Conservation (phyloP, 2,329 filamentous ascomycete species). For the Nannizzia gypsea region DNA sequence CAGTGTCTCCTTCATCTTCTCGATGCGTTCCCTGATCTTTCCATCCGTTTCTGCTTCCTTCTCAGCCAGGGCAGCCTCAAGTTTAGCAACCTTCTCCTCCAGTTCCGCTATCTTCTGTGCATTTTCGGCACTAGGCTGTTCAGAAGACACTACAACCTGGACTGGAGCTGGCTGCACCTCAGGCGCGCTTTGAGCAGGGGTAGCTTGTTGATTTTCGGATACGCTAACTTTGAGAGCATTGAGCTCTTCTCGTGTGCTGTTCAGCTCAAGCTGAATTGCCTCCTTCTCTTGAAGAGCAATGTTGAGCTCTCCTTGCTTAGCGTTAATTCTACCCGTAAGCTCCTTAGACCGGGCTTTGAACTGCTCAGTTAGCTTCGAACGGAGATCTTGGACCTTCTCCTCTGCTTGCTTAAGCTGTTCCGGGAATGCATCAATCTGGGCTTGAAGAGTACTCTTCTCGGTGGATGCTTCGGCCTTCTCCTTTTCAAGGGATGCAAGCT, state of each 20-base stretch:
- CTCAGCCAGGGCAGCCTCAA: conserved; percentile 42
- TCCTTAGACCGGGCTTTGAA: conserved; percentile 49
- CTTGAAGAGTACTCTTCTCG: conserved; percentile 40
- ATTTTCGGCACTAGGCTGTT: conserved; percentile 15
- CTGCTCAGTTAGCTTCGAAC: conserved; percentile 35
- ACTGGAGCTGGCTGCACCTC: conserved; percentile 23
- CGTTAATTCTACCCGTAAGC: conserved; percentile 51
- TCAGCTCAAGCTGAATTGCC: conserved; percentile 55
- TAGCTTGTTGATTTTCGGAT: conserved; percentile 20
- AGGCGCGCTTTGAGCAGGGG: conserved; percentile 42
- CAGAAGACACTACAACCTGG: conserved; percentile 18
- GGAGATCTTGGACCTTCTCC: conserved; percentile 40
- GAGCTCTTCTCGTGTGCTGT: conserved; percentile 50
- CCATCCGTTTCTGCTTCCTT: conserved; percentile 42
- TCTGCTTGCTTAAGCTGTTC: conserved; percentile 38
- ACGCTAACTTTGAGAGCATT: conserved; percentile 40
- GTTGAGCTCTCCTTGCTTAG: conserved; percentile 40
- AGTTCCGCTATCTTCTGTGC: conserved; percentile 50
- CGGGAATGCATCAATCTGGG: conserved; percentile 38
- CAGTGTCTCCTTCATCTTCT: conserved; percentile 54
- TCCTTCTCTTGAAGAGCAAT: conserved; percentile 51
- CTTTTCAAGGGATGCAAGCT: conserved; percentile 52
- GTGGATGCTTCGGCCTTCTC: conserved; percentile 56
- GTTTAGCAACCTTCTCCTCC: conserved; percentile 46
- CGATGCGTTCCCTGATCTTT: conserved; percentile 37